phyloP scores from a whole-genome alignment of 2,329 filamentous ascomycete species.

The Pseudogymnoascus sp. region DNA sequence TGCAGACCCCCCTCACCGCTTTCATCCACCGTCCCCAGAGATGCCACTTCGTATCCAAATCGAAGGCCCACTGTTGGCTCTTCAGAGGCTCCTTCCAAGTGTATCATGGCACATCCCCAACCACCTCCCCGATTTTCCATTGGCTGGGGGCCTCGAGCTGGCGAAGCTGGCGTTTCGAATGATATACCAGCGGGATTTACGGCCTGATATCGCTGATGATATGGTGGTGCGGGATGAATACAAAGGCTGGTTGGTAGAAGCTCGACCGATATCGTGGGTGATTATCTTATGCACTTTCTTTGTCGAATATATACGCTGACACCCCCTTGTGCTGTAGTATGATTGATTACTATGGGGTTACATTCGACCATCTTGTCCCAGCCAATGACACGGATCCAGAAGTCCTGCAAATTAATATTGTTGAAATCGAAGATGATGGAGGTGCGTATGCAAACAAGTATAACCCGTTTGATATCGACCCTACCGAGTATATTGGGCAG shows the following conservation, averaged over 20 bases:
- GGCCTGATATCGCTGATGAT: conserved; percentile 10
- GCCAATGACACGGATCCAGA: conserved; percentile 32
- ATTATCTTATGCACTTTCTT: conserved; percentile 1
- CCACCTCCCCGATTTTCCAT: conserved; percentile 10
- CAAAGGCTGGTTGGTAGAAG: conserved; percentile 13
- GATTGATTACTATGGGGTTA: conserved; percentile 34
- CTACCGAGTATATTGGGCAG: conserved; percentile 32
- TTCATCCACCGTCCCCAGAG: conserved; percentile 11
- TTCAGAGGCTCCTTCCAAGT: conserved; percentile 15
- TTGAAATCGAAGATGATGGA: conserved; percentile 33
- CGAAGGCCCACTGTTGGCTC: conserved; percentile 13
- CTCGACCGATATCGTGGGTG: background rate
- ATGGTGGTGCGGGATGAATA: conserved; percentile 16
- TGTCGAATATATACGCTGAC: background rate
- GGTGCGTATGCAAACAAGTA: conserved; percentile 31
- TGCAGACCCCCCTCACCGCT: conserved; percentile 5
- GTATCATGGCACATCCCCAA: conserved; percentile 13
- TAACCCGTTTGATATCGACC: conserved; percentile 31
- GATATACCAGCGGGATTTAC: conserved; percentile 13
- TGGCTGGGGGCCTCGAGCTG: conserved; percentile 10
- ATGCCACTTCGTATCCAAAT: conserved; percentile 14
- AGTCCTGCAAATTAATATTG: conserved; percentile 36
- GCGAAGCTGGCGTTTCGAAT: conserved; percentile 12
- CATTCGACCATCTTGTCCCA: conserved; percentile 36
- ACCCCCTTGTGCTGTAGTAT: background rate